phyloP scores from a whole-genome alignment of 768 basidiomycete species.

The Mycena polygramma region DNA sequence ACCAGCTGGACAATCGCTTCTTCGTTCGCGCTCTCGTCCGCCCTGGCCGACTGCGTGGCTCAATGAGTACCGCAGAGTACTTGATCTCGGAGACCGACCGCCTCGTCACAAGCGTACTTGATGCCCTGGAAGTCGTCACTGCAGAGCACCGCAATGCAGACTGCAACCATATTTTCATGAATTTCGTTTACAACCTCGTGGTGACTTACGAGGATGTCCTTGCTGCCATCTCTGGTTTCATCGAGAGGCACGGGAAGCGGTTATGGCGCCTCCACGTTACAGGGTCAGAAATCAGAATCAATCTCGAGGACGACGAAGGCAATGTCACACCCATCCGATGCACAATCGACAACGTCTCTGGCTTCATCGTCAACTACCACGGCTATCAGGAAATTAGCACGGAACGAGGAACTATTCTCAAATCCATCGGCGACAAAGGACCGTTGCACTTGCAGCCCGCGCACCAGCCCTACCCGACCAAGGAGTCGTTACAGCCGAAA shows the following conservation, averaged over 20 bases:
- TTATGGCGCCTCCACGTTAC: conserved; percentile 99
- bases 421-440: conserved; percentile 98
- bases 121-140: conserved; percentile 94
- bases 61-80: conserved; percentile 97
- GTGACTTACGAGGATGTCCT: conserved; percentile 98
- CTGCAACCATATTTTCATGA: conserved; percentile 99
- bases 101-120: conserved; percentile 92
- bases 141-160: conserved; percentile 93
- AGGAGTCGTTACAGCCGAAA: conserved; percentile 98
- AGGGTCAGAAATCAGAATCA: conserved; percentile 95
- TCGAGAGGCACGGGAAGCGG: conserved; percentile 98
- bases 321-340: conserved; percentile 97
- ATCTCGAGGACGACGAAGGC: conserved; percentile 94
- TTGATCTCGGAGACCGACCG: conserved; percentile 99
- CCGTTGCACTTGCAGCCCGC: conserved; percentile 97
- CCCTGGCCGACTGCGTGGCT: conserved; percentile 92
- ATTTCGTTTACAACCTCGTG: conserved; percentile 96
- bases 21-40: conserved; percentile 97
- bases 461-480: conserved; percentile 93
- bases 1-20: conserved; percentile 98
- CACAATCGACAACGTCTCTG: conserved; percentile 98
- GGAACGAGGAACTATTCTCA: conserved; percentile 95
- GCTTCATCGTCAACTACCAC: conserved; percentile 98
- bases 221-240: conserved; percentile 98
- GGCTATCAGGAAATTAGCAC: conserved; percentile 98